Base-by-base conservation (phyloP, 1,139 yeast genomes). In the Yamadazyma sp. region DNA sequence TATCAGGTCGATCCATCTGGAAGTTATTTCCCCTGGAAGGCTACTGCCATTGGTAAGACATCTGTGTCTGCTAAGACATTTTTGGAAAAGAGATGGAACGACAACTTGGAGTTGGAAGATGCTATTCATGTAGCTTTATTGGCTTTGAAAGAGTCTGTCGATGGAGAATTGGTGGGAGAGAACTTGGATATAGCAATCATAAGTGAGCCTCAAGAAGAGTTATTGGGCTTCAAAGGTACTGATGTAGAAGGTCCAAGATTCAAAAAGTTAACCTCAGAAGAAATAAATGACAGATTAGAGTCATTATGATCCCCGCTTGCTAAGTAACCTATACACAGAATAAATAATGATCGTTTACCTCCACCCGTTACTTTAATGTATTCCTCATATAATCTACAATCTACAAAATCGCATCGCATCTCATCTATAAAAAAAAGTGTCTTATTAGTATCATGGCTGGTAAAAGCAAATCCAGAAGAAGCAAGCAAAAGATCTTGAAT, bases 1-100 rank as follows among this genome's bases (percentile, higher is more conserved):
- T 94, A 92, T 62, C 98, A 94, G 64, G 96, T 94, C 35, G 98
- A 94, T 67, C 99, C 99, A 5, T 86, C 96, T 5, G 99, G 99
- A 11, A 83, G 96, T 39, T 94, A 86, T 62, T 94, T 88, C 76
- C 97, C 98, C n/a, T 94, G 99, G 99, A 92, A 92, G 65, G 98
- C 98, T 21, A 92, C 98, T 3, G 97, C 98, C 21, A 92, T 94
- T 53, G 99, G 99, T 47, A 90, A 89, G 61, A 95, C 96, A 21
- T 82, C 96, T 5, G 81, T 82, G 31, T 86, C 95, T 7, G 98
- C 98, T 26, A 92, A 94, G 70, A 92, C 98, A 1, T 94, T 94
- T 56, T 71, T 94, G 58, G 98, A 94, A 61, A 94, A 94, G 70
- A 83, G 98, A 67, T 94, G 97, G 97, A 90, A 89, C 57, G 95